These are phyloP conservation scores for Auriscalpium orientale DNA, from an alignment of 768 basidiomycete species.

Conservation along the genomic window DNA sequence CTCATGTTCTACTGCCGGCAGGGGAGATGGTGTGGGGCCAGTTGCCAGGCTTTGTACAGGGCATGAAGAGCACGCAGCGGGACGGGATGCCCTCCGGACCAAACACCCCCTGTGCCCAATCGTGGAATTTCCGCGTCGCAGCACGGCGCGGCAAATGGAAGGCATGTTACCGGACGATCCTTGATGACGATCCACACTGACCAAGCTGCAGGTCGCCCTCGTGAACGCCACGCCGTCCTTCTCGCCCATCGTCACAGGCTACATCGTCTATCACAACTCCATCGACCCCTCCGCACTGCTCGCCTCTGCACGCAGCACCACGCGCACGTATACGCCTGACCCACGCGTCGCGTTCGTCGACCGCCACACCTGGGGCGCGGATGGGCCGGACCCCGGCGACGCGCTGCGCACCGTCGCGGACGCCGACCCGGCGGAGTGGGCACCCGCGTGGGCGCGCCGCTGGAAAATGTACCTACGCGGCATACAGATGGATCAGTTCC, in stretches of 20 bases:
- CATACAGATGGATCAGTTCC: slow-evolving; percentile 3
- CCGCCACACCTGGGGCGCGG: slow-evolving; percentile 8
- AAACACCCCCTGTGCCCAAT: background rate
- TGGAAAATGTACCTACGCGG: slow-evolving; percentile 15
- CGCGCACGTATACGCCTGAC: background rate
- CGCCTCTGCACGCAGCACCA: slow-evolving; percentile 1
- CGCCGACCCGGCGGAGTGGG: slow-evolving; percentile 13
- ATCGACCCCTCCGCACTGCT: slow-evolving; percentile 6
- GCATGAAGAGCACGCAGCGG: slow-evolving; percentile 9
- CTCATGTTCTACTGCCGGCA: background rate
- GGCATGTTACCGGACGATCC: background rate
- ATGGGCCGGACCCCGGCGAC: slow-evolving; percentile 6
- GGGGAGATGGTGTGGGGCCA: slow-evolving; percentile 15
- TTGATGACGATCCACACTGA: no score
- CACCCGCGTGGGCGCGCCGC: slow-evolving; percentile 6
- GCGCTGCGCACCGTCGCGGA: slow-evolving; percentile 11
- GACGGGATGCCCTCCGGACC: background rate
- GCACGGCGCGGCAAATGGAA: slow-evolving; percentile 13
- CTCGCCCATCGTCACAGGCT: slow-evolving; percentile 5
- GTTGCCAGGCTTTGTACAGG: slow-evolving; percentile 6
- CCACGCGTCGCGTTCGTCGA: slow-evolving; percentile 10
- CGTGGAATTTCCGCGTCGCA: slow-evolving; percentile 11
- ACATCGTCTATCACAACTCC: slow-evolving; percentile 10
- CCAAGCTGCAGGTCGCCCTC: slow-evolving; percentile 1
- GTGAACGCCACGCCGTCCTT: slow-evolving; percentile 9